Evolutionary conservation across 139 green algal genomes (phyloP), one percentile per base, ranked within the genome.

Genomic region (Chlorella sp.): DNA sequence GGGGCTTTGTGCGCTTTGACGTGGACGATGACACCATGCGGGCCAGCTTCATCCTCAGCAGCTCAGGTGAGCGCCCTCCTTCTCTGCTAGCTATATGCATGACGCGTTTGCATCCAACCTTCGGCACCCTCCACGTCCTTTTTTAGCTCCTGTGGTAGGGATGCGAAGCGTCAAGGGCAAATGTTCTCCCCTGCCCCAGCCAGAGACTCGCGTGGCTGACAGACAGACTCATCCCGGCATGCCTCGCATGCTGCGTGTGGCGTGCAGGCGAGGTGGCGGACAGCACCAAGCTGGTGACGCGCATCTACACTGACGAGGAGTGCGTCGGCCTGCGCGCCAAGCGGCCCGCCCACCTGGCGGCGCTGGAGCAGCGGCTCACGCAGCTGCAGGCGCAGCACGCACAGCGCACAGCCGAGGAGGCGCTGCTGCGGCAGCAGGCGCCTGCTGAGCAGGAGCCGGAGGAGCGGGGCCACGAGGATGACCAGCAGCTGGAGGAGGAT

Each of bases 1-100:
- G 17, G 2, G 80, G 80, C 6, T 86, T 75, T 33, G 70, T 66
- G 14, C 70, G 80, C 35, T 82, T 86, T 61, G 74, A 69, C 14
- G 80, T 80, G 31, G 65, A 81, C 34, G 70, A 73, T 26, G 66
- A 70, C 31, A 23, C 1, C 14, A 35, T 78, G 50, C 20, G 0
- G 3, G 33, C 70, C 6, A 35, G 33, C 50, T 78, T 78, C 59
- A 78, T 78, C 36, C 66, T 27, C 23, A 35, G 31, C 3, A 30
- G 5, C 32, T 70, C 51, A 51, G 73, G 65, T 29, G 22, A 1
- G 73, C 42, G 10, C 42, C 42, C 10, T 55, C 10, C 42, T 17
- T 55, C 17, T 55, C 17, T 55, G 42, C 42, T 17, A 55, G 42
- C 42, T 55, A 24, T 55, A 17, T 55, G 42, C 42, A 55, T 55